Base-by-base conservation (phyloP, 177 flowering plant genomes). In the Vitis hybrid region DNA sequence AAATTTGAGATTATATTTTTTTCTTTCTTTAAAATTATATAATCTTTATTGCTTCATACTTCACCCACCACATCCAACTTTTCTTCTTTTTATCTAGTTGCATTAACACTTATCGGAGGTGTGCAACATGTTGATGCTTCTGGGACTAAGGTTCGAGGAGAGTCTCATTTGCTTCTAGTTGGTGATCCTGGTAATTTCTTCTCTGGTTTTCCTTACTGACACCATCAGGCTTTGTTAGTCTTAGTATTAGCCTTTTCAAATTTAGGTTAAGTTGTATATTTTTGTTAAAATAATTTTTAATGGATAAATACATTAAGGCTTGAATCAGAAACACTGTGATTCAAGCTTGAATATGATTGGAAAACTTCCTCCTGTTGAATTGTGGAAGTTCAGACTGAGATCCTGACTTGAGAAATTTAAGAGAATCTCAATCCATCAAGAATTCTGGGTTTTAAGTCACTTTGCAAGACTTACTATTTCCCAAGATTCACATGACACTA, bases 51-150 rank as follows among this genome's bases (percentile, higher is more conserved):
- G 34, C 48, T 14, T 65, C 39, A 14, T 29, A 5, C 58, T 19
- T 22, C 7, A 61, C 56, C 54, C 10, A 57, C 54, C 22, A 16
- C 45, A 56, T 55, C 39, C 50, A 34, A 26, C 48, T 15, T 68
- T 70, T 34, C 65, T 64, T 66, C 13, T 48, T 67, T 72, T 53
- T 57, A 54, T 31, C 15, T 60, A 90, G 96, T 91, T 78, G 93
- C 96, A 20, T 81, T 95, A 59, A 93, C 98, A 29, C 87, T 95
- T 58, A 88, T 91, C 82, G 98, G 99, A 75, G 99, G 99, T 61
- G 99, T 95, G 54, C 97, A 95, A 77, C 98, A 93, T 77, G 84
- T 91, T 82, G 97, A 90, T 86, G 97, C 85, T 74, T 90, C 97
- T 79, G 99, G 99, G 70, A 91, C 98, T 72, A 95, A 91, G 81